A percentile compares a stretch with the other conserved stretches of the same genome.
Evolutionary conservation across 129 eudicot genomes (phyloP).

Genomic region (Ambrosia artemisiifolia): DNA sequence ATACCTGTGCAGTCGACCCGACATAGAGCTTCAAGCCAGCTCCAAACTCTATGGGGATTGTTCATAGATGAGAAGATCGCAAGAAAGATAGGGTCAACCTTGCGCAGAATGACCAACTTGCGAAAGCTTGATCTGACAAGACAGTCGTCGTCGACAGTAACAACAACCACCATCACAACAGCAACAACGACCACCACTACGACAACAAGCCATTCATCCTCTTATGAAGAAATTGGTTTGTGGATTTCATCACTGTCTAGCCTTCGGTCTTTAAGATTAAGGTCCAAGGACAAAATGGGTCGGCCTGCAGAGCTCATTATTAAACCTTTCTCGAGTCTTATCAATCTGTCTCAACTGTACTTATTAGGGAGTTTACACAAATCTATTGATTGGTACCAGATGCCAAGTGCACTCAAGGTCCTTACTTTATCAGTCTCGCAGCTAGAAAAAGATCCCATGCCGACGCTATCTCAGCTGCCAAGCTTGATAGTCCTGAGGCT

Average conservation of each 20-base stretch:
- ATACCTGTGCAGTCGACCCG: slow-evolving; percentile 13
- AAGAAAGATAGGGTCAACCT: slow-evolving; percentile 15
- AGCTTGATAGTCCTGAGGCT: slow-evolving; percentile 34
- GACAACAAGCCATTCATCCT: slow-evolving; percentile 20
- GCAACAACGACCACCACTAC: slow-evolving; percentile 11
- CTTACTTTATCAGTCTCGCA: slow-evolving; percentile 33
- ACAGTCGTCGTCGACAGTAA: slow-evolving; percentile 13
- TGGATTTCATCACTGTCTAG: slow-evolving; percentile 20
- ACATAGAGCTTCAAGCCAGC: slow-evolving; percentile 25
- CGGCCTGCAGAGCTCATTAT: slow-evolving; percentile 27
- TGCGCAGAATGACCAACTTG: slow-evolving; percentile 25
- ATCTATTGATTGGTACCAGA: slow-evolving; percentile 22
- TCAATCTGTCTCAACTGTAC: slow-evolving; percentile 27
- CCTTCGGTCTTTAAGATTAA: slow-evolving; percentile 25
- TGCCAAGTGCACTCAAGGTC: slow-evolving; percentile 28
- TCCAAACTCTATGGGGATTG: slow-evolving; percentile 34
- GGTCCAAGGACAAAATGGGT: slow-evolving; percentile 33
- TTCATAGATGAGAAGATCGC: slow-evolving; percentile 30
- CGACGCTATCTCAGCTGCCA: slow-evolving; percentile 24
- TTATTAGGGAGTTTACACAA: slow-evolving; percentile 18
- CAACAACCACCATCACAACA: slow-evolving; percentile 7
- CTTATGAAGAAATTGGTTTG: slow-evolving; percentile 19
- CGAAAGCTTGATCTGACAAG: slow-evolving; percentile 33
- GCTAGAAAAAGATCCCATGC: slow-evolving; percentile 33
- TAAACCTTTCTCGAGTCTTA: slow-evolving; percentile 26